phyloP scores from a whole-genome alignment of 352 stramenopile genomes.

The Globisporangium cystogenes region DNA sequence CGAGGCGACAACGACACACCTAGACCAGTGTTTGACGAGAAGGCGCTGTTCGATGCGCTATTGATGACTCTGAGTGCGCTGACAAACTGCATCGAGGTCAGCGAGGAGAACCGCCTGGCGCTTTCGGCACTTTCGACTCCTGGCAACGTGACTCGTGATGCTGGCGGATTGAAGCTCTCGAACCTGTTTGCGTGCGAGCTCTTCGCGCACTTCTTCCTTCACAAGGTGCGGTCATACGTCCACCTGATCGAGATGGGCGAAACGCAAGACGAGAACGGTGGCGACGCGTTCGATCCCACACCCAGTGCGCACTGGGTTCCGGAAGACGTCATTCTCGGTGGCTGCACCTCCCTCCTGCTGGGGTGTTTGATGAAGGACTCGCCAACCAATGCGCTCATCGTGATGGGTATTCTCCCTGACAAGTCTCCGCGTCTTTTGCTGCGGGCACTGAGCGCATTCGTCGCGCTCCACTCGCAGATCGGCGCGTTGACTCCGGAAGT shows the following conservation, averaged over 20 bases:
- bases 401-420: conserved; percentile 40
- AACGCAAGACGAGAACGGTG: conserved; percentile 3
- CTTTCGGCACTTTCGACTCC: conserved; percentile 20
- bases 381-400: conserved; percentile 18
- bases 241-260: conserved; percentile 37
- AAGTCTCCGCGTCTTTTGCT: conserved; percentile 42
- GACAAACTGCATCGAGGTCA: conserved; percentile 67
- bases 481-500: conserved; percentile 64
- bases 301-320: conserved; percentile 40
- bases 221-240: conserved; percentile 46
- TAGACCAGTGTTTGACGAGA: conserved; percentile 21
- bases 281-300: conserved; percentile 12
- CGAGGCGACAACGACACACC: background rate
- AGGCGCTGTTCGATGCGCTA: conserved; percentile 46
- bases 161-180: conserved; percentile 6
- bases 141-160: background rate
- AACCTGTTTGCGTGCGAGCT: conserved; percentile 22
- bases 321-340: conserved; percentile 72
- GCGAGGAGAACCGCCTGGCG: conserved; percentile 35
- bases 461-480: conserved; percentile 72
- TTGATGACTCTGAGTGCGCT: conserved; percentile 66
- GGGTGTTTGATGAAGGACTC: conserved; percentile 69
- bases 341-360: conserved; percentile 57
- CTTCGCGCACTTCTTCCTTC: conserved; percentile 47
- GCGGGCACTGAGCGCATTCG: conserved; percentile 53